Conservation (phyloP, 192 early-diverging fungal genomes). For the Glomus cerebriforme region DNA sequence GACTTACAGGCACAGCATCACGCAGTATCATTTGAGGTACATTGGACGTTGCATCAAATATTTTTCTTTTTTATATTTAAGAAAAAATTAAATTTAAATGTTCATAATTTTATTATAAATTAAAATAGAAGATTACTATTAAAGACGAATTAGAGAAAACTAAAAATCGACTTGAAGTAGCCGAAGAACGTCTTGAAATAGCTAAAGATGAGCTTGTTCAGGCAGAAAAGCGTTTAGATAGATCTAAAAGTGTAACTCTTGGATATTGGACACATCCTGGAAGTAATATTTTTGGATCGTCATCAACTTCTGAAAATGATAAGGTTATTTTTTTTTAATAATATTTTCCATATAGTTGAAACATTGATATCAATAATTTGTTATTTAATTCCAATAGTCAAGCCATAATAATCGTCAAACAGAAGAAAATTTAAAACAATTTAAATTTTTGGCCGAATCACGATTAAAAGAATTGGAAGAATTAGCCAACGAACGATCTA, state of each 20-base stretch:
- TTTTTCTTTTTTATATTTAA: not conserved
- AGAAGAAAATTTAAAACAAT: not conserved
- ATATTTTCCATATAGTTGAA: not conserved
- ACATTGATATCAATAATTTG: not conserved
- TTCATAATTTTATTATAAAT: not conserved
- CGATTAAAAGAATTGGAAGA: conserved; percentile 14
- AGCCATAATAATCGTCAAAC: not conserved
- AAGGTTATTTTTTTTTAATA: not conserved
- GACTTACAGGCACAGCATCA: not conserved
- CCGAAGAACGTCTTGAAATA: not conserved
- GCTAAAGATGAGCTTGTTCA: not conserved
- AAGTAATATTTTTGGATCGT: not conserved
- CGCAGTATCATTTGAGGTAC: not conserved
- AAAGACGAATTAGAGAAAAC: not conserved
- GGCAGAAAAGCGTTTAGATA: conserved; percentile 5
- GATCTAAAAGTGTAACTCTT: conserved; percentile 16
- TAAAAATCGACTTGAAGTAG: not conserved
- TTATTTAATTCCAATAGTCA: not conserved
- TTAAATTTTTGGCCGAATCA: not conserved
- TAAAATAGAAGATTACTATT: not conserved
- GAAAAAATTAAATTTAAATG: not conserved
- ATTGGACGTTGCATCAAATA: not conserved
- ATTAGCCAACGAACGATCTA: not conserved
- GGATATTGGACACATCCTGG: not conserved
- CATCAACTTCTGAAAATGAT: not conserved